These are phyloP conservation scores for Leccinum boreale DNA, from an alignment of 768 basidiomycete species.

Conservation along the genomic window DNA sequence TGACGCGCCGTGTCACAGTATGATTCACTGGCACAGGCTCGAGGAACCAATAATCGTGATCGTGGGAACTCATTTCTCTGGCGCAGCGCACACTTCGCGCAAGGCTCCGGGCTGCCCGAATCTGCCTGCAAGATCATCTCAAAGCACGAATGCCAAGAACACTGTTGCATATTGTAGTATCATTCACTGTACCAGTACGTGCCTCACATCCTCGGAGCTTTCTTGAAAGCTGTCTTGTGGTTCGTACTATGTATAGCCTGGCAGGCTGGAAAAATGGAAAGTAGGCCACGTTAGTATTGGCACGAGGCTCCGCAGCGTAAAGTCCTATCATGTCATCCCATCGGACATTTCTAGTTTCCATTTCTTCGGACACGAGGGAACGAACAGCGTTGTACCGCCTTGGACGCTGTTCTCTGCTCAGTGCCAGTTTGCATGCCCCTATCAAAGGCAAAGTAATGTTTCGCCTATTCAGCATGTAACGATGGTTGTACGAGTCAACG, in stretches of 20 bases:
- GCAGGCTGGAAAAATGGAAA: background rate
- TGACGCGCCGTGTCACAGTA: too few species aligned
- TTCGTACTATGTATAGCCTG: background rate
- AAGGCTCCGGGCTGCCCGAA: too few species aligned
- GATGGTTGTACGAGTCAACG: background rate
- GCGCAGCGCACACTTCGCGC: too few species aligned
- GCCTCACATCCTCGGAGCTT: background rate
- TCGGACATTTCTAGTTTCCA: constrained; percentile 3
- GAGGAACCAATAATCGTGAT: background rate
- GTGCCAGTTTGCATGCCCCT: background rate
- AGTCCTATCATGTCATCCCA: background rate
- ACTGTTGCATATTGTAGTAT: background rate
- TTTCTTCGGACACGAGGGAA: constrained; percentile 2
- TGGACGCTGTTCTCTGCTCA: background rate
- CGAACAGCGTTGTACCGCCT: background rate
- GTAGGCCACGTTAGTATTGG: background rate
- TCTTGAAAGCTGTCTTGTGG: background rate
- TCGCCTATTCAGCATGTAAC: background rate
- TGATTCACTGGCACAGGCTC: background rate
- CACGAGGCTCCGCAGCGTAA: background rate
- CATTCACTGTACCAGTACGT: background rate
- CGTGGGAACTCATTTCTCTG: background rate
- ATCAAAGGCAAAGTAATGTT: background rate
- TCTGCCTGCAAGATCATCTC: too few species aligned
- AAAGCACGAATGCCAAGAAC: background rate